A percentile compares a stretch with the other conserved stretches of the same genome.
Conservation (phyloP, 1,284 basidiomycete species). For the Singerocomus rubriflavus region DNA sequence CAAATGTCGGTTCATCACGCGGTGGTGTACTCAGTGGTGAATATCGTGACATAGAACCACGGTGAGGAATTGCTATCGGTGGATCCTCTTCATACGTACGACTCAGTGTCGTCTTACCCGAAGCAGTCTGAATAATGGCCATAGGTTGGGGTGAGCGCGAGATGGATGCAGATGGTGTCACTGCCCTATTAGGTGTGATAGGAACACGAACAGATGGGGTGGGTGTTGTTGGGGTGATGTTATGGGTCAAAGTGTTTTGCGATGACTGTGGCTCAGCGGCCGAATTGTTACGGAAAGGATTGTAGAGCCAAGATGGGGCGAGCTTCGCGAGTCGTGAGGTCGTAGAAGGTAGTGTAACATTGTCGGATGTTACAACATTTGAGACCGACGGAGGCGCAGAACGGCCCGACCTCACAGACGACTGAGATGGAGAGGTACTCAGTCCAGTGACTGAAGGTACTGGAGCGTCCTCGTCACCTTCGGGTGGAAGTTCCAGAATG, state of each 20-base stretch:
- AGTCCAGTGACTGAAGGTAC: conserved; percentile 35
- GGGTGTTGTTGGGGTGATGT: conserved; percentile 31
- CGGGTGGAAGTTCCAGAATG: conserved; percentile 47
- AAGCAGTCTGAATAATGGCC: conserved; percentile 48
- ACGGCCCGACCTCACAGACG: conserved; percentile 54
- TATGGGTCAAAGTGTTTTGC: conserved; percentile 35
- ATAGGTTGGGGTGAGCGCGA: conserved; percentile 48
- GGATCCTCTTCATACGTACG: conserved; percentile 58
- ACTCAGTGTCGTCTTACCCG: conserved; percentile 42
- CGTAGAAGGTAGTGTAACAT: conserved; percentile 24
- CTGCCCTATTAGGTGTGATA: conserved; percentile 27
- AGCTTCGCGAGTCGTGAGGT: conserved; percentile 52
- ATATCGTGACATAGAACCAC: conserved; percentile 45
- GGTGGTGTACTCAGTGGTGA: conserved; percentile 68
- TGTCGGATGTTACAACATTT: conserved; percentile 2
- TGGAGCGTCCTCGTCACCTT: conserved; percentile 37
- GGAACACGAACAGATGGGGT: conserved; percentile 30
- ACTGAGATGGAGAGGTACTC: conserved; percentile 66
- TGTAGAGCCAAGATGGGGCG: conserved; percentile 72
- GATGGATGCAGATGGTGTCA: conserved; percentile 28
- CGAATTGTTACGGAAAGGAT: conserved; percentile 59
- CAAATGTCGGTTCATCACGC: conserved; percentile 54
- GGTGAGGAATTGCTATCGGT: conserved; percentile 38
- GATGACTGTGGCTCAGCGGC: conserved; percentile 59
- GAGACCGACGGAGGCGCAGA: conserved; percentile 36